A percentile compares a stretch with the other conserved stretches of the same genome.
phyloP scores from a whole-genome alignment of 805 yeast genomes.

The Candida alai region DNA sequence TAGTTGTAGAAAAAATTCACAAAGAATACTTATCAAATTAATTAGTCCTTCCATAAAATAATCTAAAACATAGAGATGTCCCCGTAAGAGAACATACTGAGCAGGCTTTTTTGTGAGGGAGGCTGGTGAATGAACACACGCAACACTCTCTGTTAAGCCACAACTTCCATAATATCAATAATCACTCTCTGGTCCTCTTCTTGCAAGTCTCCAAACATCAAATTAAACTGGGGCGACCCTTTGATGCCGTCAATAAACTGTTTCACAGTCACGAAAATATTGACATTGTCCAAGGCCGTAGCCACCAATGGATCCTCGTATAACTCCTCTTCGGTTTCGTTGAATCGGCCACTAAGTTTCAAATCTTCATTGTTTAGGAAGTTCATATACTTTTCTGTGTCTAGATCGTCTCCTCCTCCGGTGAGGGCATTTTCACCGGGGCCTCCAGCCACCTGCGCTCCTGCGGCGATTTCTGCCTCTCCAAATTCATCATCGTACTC shows the following conservation, averaged over 20 bases:
- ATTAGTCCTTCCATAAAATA: too few relatives aligned
- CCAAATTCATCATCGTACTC: conserved; percentile 6
- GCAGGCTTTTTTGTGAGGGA: too few relatives aligned
- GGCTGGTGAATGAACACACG: too few relatives aligned
- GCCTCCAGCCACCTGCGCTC: background rate
- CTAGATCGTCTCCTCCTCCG: conserved; percentile 3
- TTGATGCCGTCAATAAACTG: conserved; percentile 5
- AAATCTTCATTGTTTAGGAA: conserved; percentile 16
- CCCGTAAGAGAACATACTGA: too few relatives aligned
- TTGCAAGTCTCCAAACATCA: conserved; percentile 7
- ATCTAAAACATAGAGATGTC: too few relatives aligned
- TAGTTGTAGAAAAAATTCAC: too few relatives aligned
- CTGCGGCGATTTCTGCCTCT: conserved; percentile 3
- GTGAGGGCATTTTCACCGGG: background rate
- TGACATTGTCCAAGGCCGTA: conserved; percentile 60
- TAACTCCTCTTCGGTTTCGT: conserved; percentile 62
- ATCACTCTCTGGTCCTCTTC: conserved; percentile 9
- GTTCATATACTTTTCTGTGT: conserved; percentile 17
- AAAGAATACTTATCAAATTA: too few relatives aligned
- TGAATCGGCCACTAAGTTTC: conserved; percentile 24
- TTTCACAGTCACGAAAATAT: conserved; percentile 6
- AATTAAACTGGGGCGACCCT: conserved; percentile 1
- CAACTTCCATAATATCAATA: conserved; percentile 8
- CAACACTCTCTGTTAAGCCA: too few relatives aligned
- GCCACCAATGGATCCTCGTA: conserved; percentile 73